Base-by-base conservation (phyloP, 2,329 filamentous ascomycete species). In the Calonectria multiphialidica region DNA sequence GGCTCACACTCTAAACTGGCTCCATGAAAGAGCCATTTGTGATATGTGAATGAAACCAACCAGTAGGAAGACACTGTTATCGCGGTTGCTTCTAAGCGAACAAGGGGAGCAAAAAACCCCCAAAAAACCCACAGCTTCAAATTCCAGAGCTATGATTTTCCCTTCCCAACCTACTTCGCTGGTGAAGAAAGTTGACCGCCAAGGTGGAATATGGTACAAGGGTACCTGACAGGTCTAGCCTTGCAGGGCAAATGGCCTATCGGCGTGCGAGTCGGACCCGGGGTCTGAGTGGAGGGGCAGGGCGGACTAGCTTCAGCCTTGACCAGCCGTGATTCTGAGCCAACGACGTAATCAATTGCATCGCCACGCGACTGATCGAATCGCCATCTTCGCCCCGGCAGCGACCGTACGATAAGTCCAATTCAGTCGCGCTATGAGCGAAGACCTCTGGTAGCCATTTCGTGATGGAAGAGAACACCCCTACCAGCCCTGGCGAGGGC, bases 381-480 rank as follows among this genome's bases (percentile, higher is more conserved):
- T 5, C 30, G 33, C 37, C 59, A 21, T 68, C 35, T 44, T 35
- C 23, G 25, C 13, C 63, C 73, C 21, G 47, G 40, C 42, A 55
- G 57, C 35, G 9, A 49, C 59, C 33, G 44, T 33, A 59, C 50
- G 42, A 69, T 49, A 55, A 30, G 18, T 8, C 49, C 57, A 71
- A 71, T 55, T 55, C 65, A 44, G 13, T 44, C 55, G 66, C 53
- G 61, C 40, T 67, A 80, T 80, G 78, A 74, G 66, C 74, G 57
- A 37, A 28, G 67, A 42, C 37, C 50, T 25, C 45, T 57, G 37
- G 8, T 77, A 53, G 74, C n/a, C 45, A 50, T 64, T 64, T 28
- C 75, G 72, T 44, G 72, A 81, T 81, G 81, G 81, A 81, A 53
- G 75, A 82, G 68, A 79, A 79, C 69, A 72, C 76, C 72, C 71